Conservation (phyloP, 371 early-diverging fungal genomes). For the Rhizopus sp. region DNA sequence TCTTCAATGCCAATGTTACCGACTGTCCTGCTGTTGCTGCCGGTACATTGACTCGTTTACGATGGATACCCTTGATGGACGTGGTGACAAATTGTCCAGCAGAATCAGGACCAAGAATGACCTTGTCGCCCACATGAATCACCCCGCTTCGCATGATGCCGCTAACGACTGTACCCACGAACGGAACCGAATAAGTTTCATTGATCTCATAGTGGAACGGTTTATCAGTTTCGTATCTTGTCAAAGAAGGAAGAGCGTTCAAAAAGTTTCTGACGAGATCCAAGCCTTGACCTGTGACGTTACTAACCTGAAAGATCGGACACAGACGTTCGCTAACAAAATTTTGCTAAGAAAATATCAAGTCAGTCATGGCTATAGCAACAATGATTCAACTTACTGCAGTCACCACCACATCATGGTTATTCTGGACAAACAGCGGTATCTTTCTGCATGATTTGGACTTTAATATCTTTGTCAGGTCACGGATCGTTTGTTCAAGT, state of each 20-base stretch:
- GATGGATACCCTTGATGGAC: constrained; percentile 84
- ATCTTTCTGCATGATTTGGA: constrained; percentile 90
- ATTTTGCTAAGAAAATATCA: constrained; percentile 44
- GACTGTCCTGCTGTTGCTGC: constrained; percentile 82
- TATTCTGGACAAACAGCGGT: constrained; percentile 81
- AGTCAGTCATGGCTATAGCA: too few relatives aligned
- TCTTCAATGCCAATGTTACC: constrained; percentile 85
- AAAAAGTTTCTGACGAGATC: constrained; percentile 82
- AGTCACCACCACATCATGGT: constrained; percentile 77
- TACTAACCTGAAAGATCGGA: constrained; percentile 92
- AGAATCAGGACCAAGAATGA: constrained; percentile 88
- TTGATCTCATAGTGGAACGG: constrained; percentile 83
- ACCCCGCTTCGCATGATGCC: constrained; percentile 65
- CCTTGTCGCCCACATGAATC: constrained; percentile 78
- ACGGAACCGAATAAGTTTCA: constrained; percentile 89
- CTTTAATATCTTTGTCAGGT: constrained; percentile 80
- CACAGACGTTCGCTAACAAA: constrained; percentile 88
- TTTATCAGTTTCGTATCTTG: constrained; percentile 62
- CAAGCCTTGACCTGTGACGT: constrained; percentile 89
- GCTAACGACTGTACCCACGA: constrained; percentile 86
- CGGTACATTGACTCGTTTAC: constrained; percentile 82
- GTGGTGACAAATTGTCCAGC: constrained; percentile 78
- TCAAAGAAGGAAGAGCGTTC: constrained; percentile 75
- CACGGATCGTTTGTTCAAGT: constrained; percentile 80
- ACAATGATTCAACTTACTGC: constrained; percentile 53